Evolutionary conservation across 2,329 filamentous ascomycete species (phyloP), one percentile per base, ranked within the genome.

Genomic region (Helotiales sp.): DNA sequence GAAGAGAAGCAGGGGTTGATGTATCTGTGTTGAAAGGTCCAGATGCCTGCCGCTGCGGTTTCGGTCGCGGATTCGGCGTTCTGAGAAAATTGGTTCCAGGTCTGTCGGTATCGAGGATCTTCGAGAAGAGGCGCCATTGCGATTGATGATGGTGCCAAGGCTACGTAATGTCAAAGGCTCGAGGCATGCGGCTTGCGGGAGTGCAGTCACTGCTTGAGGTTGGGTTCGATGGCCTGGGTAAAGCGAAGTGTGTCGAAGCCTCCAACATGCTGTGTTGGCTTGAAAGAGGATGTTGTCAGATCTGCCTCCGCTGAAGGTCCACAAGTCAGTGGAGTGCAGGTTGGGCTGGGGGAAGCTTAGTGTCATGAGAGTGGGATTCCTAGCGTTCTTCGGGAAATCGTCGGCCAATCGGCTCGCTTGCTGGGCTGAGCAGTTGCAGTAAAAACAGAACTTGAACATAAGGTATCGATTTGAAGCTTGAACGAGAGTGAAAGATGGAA

Each of bases 1-100:
- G 89, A 88, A 0, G 84, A 82, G 40, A 97, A 82, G 77, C 95
- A 97, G 0, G 95, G 95, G 66, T 85, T 87, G 74, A 98, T 85
- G 80, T 97, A 97, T 74, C 88, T 84, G 77, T 97, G 93, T 65
- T 92, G 89, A 77, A 97, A 96, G 68, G 89, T 89, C 86, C 94
- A 98, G 75, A 98, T 91, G 64, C 91, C 90, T 57, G 92, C 93
- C 68, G 96, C 94, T n/a, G 95, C 93, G 65, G 92, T 91, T 78
- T 97, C 93, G 68, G 96, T 97, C 55, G 93, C 93, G 34, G 91
- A 87, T 80, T 97, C 95, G 79, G 96, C 89, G 75, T 95, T 97
- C 73, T 96, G 91, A 6, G 92, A 91, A 78, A 97, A 90, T 77
- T 96, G 93, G 78, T 97, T 96, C 87, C 97, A 93, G 74, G 92